Conservation (phyloP, 1,284 basidiomycete species). For the Microbotryomycetes sp. region DNA sequence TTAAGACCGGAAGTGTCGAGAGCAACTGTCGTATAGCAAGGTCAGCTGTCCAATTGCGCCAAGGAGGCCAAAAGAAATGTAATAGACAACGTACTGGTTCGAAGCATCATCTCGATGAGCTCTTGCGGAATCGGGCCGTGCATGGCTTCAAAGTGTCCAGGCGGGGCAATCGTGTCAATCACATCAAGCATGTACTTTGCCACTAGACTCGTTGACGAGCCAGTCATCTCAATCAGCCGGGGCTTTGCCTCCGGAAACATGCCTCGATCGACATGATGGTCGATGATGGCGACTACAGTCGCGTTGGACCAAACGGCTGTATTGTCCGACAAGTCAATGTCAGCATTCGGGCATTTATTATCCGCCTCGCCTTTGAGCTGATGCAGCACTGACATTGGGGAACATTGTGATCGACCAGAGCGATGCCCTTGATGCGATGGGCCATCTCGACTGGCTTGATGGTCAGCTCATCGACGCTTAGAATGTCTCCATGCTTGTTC, state of each 20-base stretch:
- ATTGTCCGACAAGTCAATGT: neutral
- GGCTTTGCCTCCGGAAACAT: constrained; percentile 35
- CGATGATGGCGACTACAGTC: constrained; percentile 32
- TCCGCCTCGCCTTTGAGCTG: too few species aligned
- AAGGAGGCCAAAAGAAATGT: too few species aligned
- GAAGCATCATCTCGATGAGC: constrained; percentile 28
- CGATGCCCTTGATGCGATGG: constrained; percentile 36
- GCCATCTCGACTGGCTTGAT: constrained; percentile 37
- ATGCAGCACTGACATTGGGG: constrained; percentile 37
- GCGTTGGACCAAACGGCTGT: neutral
- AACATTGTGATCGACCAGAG: constrained; percentile 41
- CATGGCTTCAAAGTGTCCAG: constrained; percentile 1
- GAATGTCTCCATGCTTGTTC: constrained; percentile 39
- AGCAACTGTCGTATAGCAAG: constrained; percentile 17
- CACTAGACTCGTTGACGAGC: constrained; percentile 39
- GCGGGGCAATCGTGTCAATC: constrained; percentile 16
- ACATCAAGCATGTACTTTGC: constrained; percentile 34
- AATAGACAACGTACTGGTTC: constrained; percentile 17
- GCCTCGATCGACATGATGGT: constrained; percentile 41
- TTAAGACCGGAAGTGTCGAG: constrained; percentile 28
- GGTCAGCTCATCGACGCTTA: constrained; percentile 41
- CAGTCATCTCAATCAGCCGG: constrained; percentile 35
- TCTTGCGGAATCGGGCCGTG: constrained; percentile 21
- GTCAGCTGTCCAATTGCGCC: too few species aligned
- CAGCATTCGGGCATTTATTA: neutral